phyloP scores from a whole-genome alignment of 2,329 filamentous ascomycete species.

The Chaetomiaceae sp. region DNA sequence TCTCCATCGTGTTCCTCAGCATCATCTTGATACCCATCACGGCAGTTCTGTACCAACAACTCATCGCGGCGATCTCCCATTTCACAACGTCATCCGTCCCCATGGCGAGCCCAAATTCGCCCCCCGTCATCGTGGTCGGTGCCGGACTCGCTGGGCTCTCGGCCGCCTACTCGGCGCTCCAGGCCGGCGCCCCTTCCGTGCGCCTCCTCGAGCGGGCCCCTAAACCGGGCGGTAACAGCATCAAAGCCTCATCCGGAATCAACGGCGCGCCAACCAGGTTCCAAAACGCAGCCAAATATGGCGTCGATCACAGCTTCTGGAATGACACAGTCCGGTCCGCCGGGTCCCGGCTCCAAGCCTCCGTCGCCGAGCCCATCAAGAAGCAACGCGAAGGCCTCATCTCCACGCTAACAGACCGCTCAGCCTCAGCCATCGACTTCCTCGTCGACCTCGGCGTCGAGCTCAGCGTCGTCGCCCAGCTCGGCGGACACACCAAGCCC shows the following conservation, averaged over 20 bases:
- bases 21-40: slow-evolving; percentile 25
- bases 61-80: slow-evolving; percentile 7
- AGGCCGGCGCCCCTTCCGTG: slow-evolving; percentile 44
- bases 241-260: slow-evolving; percentile 64
- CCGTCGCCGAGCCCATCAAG: slow-evolving; percentile 23
- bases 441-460: slow-evolving; percentile 54
- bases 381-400: slow-evolving; percentile 43
- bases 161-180: slow-evolving; percentile 52
- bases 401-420: slow-evolving; percentile 42
- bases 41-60: slow-evolving; percentile 22
- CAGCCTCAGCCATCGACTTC: slow-evolving; percentile 49
- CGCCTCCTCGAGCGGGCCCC: slow-evolving; percentile 54
- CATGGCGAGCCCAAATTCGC: slow-evolving; percentile 13
- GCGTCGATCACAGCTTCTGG: slow-evolving; percentile 40
- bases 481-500: slow-evolving; percentile 54
- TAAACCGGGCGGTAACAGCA: slow-evolving; percentile 60
- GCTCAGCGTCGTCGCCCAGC: slow-evolving; percentile 50
- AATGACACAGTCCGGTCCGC: slow-evolving; percentile 55
- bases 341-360: slow-evolving; percentile 36
- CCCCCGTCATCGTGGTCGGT: slow-evolving; percentile 54
- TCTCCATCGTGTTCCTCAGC: slow-evolving; percentile 9
- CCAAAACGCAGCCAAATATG: slow-evolving; percentile 37
- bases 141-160: slow-evolving; percentile 60
- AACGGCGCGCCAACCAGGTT: slow-evolving; percentile 57
- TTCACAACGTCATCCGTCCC: slow-evolving; percentile 1